These are phyloP conservation scores for Exutisphaerella laricina DNA, from an alignment of 2,329 filamentous ascomycete species.

Conservation along the genomic window DNA sequence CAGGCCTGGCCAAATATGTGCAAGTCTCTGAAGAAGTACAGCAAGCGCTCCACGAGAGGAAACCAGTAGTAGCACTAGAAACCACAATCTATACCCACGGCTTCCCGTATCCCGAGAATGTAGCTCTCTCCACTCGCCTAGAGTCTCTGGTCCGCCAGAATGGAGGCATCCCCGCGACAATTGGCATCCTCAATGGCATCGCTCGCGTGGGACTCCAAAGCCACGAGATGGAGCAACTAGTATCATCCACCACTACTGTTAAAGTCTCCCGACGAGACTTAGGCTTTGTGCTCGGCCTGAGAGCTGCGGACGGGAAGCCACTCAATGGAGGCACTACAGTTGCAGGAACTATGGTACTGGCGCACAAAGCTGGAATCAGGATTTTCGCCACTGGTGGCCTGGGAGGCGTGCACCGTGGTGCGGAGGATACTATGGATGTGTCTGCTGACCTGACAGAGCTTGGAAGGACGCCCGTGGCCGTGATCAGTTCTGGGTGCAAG, in stretches of 20 bases:
- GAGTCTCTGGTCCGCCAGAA: conserved; percentile 74
- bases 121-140: conserved; percentile 70
- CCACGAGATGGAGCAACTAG: conserved; percentile 67
- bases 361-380: conserved; percentile 77
- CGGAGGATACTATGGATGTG: conserved; percentile 80
- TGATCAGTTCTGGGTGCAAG: conserved; percentile 88
- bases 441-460: conserved; percentile 94
- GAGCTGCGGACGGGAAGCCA: conserved; percentile 61
- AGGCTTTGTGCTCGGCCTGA: conserved; percentile 68
- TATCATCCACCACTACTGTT: conserved; percentile 51
- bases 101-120: conserved; percentile 65
- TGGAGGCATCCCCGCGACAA: conserved; percentile 83
- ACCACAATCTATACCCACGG: conserved; percentile 96
- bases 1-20: conserved; percentile 40
- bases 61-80: conserved; percentile 87
- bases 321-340: conserved; percentile 90
- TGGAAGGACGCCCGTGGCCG: conserved; percentile 79
- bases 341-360: conserved; percentile 85
- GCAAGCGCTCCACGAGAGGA: conserved; percentile 66
- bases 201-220: conserved; percentile 71
- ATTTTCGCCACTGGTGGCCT: conserved; percentile 94
- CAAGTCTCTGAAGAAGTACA: conserved; percentile 75
- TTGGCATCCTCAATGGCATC: conserved; percentile 78
- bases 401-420: conserved; percentile 88
- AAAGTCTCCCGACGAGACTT: conserved; percentile 89